Evolutionary conservation across 805 yeast species (phyloP).

Genomic region (Nadsonia fulvescens): DNA sequence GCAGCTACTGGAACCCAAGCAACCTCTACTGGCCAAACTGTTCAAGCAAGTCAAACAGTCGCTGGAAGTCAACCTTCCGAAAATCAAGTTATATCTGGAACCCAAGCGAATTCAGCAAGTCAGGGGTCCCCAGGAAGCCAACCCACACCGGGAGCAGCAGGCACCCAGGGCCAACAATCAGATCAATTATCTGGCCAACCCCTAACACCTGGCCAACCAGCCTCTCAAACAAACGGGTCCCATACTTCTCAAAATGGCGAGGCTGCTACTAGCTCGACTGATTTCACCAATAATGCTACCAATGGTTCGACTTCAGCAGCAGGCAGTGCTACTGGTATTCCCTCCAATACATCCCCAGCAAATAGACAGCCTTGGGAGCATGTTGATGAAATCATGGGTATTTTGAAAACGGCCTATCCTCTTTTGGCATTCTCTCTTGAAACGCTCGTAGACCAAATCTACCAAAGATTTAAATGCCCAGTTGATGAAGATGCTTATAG

Average conservation of each 20-base stretch:
- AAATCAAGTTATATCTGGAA: no score
- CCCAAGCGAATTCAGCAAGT: no score
- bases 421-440: constrained; percentile 80
- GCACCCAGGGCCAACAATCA: not conserved
- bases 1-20: constrained; percentile 1
- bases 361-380: constrained; percentile 82
- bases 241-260: no score
- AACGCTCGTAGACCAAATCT: constrained; percentile 87
- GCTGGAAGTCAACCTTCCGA: not conserved
- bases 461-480: constrained; percentile 79
- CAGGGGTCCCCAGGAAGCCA: no score
- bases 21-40: not conserved
- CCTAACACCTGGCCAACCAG: no score
- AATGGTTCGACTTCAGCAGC: constrained; percentile 1
- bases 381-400: constrained; percentile 83
- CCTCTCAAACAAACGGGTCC: no score
- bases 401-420: constrained; percentile 92
- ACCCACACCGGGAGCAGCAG: no score
- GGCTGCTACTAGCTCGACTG: constrained; percentile 1
- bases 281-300: constrained; percentile 3
- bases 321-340: constrained; percentile 5
- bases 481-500: constrained; percentile 95
- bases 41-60: constrained; percentile 1
- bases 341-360: constrained; percentile 5
- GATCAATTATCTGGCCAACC: not conserved